Base-by-base conservation (phyloP, 2,329 filamentous ascomycete genomes). In the Rutstroemia sp. region DNA sequence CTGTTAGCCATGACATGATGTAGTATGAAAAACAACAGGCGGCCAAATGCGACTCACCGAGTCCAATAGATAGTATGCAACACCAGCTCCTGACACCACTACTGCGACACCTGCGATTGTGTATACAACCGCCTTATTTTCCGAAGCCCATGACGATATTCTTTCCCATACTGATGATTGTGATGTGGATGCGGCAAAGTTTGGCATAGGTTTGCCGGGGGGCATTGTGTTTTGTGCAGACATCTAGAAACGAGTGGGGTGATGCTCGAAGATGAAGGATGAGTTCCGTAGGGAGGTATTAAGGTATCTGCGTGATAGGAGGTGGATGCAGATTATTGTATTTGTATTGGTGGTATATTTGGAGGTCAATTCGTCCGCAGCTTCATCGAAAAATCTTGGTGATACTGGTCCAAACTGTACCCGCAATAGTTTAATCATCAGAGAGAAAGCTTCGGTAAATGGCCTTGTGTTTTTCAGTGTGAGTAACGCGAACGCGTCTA, bases 51-150 rank as follows among this genome's bases (percentile, higher is more conserved):
- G 47, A 72, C 76, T 66, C 75, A 85, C 82, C 65, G 78, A 75
- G 64, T 80, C 78, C 45, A 67, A 87, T 64, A 96, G 78, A 73
- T 96, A 97, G 78, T 97, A 99, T 69, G 95, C 87, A 45, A 89
- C 89, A 65, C 94, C 92, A 36, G 92, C 92, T 60, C 89, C 89
- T 14, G 90, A 94, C 56, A 95, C 88, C 45, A 96, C 90, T 48
- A 96, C 82, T 54, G 92, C 92, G 58, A 96, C 88, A 68, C 94
- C 94, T 56, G 92, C 94, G 74, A 97, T 89, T 64, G 94, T 96
- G 75, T 96, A 99, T 61, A 95, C 92, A 54, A 92, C 81, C 48
- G 89, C 88, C 78, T 96, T 97, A 76, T 99, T 92, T 72, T 97
- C 92, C 2, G 91, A 89, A 14, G 88, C 91, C 92, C 94, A 99